Conservation (phyloP, 768 basidiomycete genomes). For the Tubosaeta brunneosetosa region DNA sequence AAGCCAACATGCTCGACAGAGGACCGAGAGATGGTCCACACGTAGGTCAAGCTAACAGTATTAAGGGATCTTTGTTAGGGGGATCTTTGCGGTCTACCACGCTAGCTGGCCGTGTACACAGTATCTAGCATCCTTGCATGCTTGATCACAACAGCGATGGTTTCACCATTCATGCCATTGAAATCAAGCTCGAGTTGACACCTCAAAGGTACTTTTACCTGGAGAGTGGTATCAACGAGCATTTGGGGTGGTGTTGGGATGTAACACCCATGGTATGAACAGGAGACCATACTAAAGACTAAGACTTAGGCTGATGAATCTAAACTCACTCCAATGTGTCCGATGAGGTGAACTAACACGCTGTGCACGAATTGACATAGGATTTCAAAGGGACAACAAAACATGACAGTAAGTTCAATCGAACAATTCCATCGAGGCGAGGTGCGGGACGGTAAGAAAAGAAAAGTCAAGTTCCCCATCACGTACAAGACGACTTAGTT, state of each 20-base stretch:
- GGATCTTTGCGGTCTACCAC: neutral
- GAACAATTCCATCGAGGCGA: slow-evolving; percentile 12
- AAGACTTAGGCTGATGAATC: neutral
- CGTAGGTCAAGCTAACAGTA: no score
- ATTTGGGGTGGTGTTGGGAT: slow-evolving; percentile 32
- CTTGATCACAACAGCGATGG: neutral
- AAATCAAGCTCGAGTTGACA: no score
- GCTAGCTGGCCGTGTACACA: slow-evolving; percentile 12
- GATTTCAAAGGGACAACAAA: slow-evolving; percentile 3
- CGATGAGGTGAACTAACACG: neutral
- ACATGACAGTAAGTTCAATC: slow-evolving; percentile 3
- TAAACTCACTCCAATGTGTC: no score
- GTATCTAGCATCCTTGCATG: neutral
- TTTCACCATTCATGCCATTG: neutral
- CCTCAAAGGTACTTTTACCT: slow-evolving; percentile 18
- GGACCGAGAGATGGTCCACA: no score
- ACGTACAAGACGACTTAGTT: slow-evolving; percentile 17
- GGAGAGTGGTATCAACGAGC: neutral
- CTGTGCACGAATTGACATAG: neutral
- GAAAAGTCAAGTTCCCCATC: slow-evolving; percentile 26
- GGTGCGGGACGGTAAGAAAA: slow-evolving; percentile 18
- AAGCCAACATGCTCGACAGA: neutral
- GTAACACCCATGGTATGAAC: no score
- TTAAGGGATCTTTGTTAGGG: no score
- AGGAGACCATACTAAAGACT: slow-evolving; percentile 39